phyloP scores from a whole-genome alignment of 345 rosid species.

The thale cress (Arabidopsis thaliana) region DNA sequence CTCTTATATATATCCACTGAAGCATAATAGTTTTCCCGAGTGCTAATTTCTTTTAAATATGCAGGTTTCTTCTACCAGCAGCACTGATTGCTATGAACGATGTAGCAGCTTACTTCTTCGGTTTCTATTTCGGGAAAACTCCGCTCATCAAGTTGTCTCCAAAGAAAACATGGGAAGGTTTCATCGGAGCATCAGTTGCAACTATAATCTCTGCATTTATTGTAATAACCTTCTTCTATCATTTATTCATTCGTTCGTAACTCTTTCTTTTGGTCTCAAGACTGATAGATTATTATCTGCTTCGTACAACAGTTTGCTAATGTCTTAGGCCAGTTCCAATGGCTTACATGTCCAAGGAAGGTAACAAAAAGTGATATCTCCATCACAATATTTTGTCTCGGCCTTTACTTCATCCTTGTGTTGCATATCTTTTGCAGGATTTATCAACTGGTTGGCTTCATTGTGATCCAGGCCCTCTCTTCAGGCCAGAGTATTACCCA shows the following conservation, averaged over 20 bases:
- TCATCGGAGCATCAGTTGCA: slow-evolving; percentile 88
- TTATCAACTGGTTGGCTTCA: slow-evolving; percentile 90
- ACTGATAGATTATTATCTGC: slow-evolving; percentile 12
- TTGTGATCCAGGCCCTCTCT: slow-evolving; percentile 88
- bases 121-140: slow-evolving; percentile 94
- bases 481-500: slow-evolving; percentile 65
- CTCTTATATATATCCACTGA: not conserved
- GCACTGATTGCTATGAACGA: slow-evolving; percentile 90
- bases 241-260: not conserved
- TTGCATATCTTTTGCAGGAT: slow-evolving; percentile 58
- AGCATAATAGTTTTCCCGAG: not conserved
- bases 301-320: slow-evolving; percentile 75
- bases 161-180: slow-evolving; percentile 99
- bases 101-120: slow-evolving; percentile 80
- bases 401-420: not conserved
- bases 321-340: slow-evolving; percentile 71
- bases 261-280: slow-evolving; percentile 7
- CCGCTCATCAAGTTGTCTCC: slow-evolving; percentile 93
- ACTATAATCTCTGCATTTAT: slow-evolving; percentile 84
- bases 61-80: slow-evolving; percentile 96
- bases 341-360: slow-evolving; percentile 98
- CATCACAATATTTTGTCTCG: not conserved
- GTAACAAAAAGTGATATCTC: slow-evolving; percentile 37
- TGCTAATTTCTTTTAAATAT: slow-evolving; percentile 55
- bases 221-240: slow-evolving; percentile 51